Evolutionary conservation across 306 rosid species (phyloP).

Genomic region (Vigna trinervia): DNA sequence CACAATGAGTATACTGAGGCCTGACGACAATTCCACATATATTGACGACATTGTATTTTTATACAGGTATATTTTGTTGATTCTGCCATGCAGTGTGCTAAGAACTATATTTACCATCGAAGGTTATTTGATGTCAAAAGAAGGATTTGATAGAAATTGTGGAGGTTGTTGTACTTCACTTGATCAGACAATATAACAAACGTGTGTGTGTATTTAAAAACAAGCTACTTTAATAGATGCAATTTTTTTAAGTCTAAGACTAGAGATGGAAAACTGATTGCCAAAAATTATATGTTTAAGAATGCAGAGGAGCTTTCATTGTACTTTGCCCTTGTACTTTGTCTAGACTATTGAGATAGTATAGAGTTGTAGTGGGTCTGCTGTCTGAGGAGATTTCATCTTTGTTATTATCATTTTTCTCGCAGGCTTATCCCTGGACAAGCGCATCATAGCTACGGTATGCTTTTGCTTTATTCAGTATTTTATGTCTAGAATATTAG

Average conservation of each 20-base stretch:
- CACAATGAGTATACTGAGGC: constrained; percentile 93
- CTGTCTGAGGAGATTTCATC: constrained; percentile 30
- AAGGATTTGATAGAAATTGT: constrained; percentile 33
- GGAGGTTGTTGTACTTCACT: constrained; percentile 29
- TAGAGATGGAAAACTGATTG: constrained; percentile 32
- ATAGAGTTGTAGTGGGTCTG: constrained; percentile 38
- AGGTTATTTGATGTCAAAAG: constrained; percentile 3
- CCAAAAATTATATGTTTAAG: constrained; percentile 34
- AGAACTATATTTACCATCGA: constrained; percentile 38
- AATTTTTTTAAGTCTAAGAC: neutral
- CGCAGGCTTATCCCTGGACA: constrained; percentile 87
- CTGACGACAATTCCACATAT: constrained; percentile 61
- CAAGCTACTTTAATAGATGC: neutral
- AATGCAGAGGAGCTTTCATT: constrained; percentile 16
- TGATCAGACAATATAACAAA: neutral
- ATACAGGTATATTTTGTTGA: constrained; percentile 69
- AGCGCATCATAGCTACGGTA: constrained; percentile 86
- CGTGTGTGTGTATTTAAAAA: neutral
- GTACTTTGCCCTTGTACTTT: constrained; percentile 13
- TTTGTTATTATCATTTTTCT: constrained; percentile 44
- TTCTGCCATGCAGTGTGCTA: constrained; percentile 21
- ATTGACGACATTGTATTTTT: constrained; percentile 76
- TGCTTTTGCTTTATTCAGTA: constrained; percentile 44
- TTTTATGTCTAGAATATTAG: neutral
- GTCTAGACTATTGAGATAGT: constrained; percentile 26